A percentile compares a stretch with the other conserved stretches of the same genome.
phyloP scores from a whole-genome alignment of 2,329 filamentous ascomycete species.

The Emergomyces pasteurianus region DNA sequence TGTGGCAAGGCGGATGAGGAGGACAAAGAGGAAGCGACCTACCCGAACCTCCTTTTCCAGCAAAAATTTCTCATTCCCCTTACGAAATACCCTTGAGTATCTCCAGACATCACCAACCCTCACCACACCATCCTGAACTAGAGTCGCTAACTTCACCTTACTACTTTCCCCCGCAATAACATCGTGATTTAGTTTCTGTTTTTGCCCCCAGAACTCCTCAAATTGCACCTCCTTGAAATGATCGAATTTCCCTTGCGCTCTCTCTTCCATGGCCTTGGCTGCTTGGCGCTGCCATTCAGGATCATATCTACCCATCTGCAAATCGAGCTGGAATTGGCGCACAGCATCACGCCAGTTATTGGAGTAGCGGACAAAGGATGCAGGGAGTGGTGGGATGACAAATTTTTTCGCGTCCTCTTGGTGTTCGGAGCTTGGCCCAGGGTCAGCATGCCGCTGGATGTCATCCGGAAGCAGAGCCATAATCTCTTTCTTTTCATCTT shows the following conservation, averaged over 20 bases:
- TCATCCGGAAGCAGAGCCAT: slow-evolving; percentile 29
- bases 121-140: slow-evolving; percentile 26
- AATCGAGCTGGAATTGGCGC: slow-evolving; percentile 44
- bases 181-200: slow-evolving; percentile 27
- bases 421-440: slow-evolving; percentile 13
- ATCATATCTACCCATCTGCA: slow-evolving; percentile 44
- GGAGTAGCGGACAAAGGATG: slow-evolving; percentile 32
- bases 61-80: slow-evolving; percentile 16
- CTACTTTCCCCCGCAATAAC: slow-evolving; percentile 32
- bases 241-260: slow-evolving; percentile 45
- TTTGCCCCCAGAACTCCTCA: slow-evolving; percentile 48
- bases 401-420: slow-evolving; percentile 16
- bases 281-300: slow-evolving; percentile 47
- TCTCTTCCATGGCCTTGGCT: slow-evolving; percentile 39
- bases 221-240: slow-evolving; percentile 42
- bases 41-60: slow-evolving; percentile 35
- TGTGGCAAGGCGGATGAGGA: not conserved
- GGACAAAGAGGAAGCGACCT: slow-evolving; percentile 4
- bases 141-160: slow-evolving; percentile 26
- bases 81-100: slow-evolving; percentile 18
- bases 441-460: slow-evolving; percentile 24
- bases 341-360: slow-evolving; percentile 42
- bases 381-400: slow-evolving; percentile 28
- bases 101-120: slow-evolving; percentile 31
- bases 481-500: slow-evolving; percentile 31